Evolutionary conservation across 306 rosid genomes (phyloP), one percentile per base, ranked within the genome.

Genomic region (Sphenostylis stenocarpa): DNA sequence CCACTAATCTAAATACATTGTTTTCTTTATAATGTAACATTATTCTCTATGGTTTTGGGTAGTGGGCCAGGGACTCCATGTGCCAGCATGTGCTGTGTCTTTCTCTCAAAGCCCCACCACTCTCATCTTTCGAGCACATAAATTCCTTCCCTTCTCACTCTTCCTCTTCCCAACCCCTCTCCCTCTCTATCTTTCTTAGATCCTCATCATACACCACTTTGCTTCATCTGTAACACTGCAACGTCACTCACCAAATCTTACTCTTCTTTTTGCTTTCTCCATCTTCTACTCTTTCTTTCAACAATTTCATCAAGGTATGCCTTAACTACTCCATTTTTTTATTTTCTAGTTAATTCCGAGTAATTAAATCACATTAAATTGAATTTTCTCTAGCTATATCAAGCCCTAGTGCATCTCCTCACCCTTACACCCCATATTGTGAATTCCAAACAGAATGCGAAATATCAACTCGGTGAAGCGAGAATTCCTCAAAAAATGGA

Each of bases 81-180:
- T 94, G 98, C 97, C 75, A 85, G 86, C 98, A 94, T 91, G 97
- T 94, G 98, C 87, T 74, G 69, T 90, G 98, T 94, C 94, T 87
- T 85, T 84, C 93, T 88, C 88, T 84, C 45, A 0, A n/a, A 48
- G 92, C 31, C 94, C 98, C 97, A 84, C 96, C 87, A 85, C 52
- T 49, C 70, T 82, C 78, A 65, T 70, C 88, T 80, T 81, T 78
- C 80, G 12, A 72, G 72, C 93, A 85, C 93, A 84, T 93, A 91
- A 84, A 94, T 93, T 88, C 84, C 34, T 77, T 81, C 79, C 76
- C 85, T 69, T 6, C 87, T 45, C 88, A 63, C 78, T 86, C 87
- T 84, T 64, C 84, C 26, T 67, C 80, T 75, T 73, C 85, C 34
- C 82, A 64, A 56, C 62, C n/a, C 4, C 39, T 21, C n/a, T 10